These are phyloP conservation scores for Ophiostoma quercus DNA, from an alignment of 2,329 filamentous ascomycete species.

Conservation along the genomic window DNA sequence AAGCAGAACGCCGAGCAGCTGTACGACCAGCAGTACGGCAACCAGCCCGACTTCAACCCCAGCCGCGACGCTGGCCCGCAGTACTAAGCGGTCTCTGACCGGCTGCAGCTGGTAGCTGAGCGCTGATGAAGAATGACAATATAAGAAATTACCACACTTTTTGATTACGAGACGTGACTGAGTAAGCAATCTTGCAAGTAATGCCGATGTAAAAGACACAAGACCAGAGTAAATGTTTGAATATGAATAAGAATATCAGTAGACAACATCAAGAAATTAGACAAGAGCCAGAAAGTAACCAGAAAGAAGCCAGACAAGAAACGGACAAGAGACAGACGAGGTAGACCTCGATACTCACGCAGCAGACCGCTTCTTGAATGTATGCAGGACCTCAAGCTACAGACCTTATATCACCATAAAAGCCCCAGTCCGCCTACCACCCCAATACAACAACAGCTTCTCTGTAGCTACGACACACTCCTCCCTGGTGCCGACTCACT, in stretches of 20 bases:
- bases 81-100: constrained; percentile 15
- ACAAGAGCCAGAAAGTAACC: too few species aligned
- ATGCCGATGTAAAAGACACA: too few species aligned
- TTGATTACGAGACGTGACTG: background rate
- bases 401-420: background rate
- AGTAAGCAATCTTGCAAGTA: too few species aligned
- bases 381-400: background rate
- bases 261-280: too few species aligned
- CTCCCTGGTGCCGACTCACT: background rate
- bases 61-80: constrained; percentile 13
- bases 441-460: background rate
- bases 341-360: background rate
- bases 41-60: constrained; percentile 51
- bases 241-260: too few species aligned
- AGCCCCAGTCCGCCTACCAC: background rate
- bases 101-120: background rate
- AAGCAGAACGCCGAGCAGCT: constrained; percentile 53
- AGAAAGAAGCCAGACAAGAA: too few species aligned
- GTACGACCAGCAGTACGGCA: constrained; percentile 59
- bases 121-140: background rate
- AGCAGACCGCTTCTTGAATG: background rate
- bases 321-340: too few species aligned
- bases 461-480: background rate
- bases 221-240: too few species aligned
- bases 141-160: background rate